These are phyloP conservation scores for Posidonia australis DNA, from an alignment of 106 monocot species.

Conservation along the genomic window DNA sequence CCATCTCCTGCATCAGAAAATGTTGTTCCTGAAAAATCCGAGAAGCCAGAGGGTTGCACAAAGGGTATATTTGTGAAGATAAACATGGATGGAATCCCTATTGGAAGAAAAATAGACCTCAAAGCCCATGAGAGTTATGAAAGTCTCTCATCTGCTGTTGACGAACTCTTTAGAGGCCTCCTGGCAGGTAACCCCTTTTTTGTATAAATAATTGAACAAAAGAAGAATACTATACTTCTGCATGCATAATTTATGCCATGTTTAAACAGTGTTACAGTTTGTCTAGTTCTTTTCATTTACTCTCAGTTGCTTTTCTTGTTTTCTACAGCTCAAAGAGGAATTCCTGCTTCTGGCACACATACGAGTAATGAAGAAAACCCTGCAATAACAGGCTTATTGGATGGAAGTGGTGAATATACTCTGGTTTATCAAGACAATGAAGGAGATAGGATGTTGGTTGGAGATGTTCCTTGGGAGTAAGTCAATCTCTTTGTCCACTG, in stretches of 20 bases:
- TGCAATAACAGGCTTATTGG: constrained; percentile 38
- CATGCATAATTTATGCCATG: too few relatives aligned
- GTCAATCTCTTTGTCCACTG: constrained; percentile 12
- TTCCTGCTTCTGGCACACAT: constrained; percentile 6
- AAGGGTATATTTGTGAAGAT: constrained; percentile 68
- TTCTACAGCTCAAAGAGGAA: constrained; percentile 71
- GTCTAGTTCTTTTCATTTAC: too few relatives aligned
- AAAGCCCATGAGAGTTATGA: constrained; percentile 56
- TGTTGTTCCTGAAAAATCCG: constrained; percentile 1
- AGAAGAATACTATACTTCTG: too few relatives aligned
- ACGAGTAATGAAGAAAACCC: constrained; percentile 11
- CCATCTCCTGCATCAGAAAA: constrained; percentile 16
- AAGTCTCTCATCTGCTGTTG: constrained; percentile 63
- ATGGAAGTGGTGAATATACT: constrained; percentile 75
- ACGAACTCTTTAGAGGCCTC: constrained; percentile 73
- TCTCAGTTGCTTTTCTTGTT: too few relatives aligned
- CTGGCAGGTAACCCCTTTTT: constrained; percentile 41
- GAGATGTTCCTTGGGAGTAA: constrained; percentile 98
- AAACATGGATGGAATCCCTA: constrained; percentile 92
- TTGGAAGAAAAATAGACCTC: constrained; percentile 84
- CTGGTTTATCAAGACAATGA: constrained; percentile 86
- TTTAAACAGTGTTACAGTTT: too few relatives aligned
- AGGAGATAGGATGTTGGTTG: constrained; percentile 79
- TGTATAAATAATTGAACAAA: too few relatives aligned
- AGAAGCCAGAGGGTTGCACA: constrained; percentile 11